These are phyloP conservation scores for Coemansia sp. DNA, from an alignment of 371 early-diverging fungal genomes.

Conservation along the genomic window DNA sequence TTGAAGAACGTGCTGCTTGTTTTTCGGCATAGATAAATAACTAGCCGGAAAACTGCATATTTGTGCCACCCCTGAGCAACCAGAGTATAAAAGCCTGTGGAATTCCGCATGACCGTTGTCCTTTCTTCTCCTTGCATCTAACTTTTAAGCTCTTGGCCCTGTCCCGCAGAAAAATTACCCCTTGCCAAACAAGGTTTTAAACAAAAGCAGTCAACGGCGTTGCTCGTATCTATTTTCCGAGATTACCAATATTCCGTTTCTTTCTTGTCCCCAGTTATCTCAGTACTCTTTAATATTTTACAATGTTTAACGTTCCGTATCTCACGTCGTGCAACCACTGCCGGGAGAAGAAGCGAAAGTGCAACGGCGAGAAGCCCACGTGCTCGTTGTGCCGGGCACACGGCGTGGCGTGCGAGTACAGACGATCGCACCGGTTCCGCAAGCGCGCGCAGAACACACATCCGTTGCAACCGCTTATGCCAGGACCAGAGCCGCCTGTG, in stretches of 20 bases:
- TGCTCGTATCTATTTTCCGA: too few relatives aligned
- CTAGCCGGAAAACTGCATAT: neutral
- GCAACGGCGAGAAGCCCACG: slow-evolving; percentile 32
- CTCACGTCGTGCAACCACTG: slow-evolving; percentile 48
- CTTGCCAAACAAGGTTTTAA: too few relatives aligned
- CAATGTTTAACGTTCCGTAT: slow-evolving; percentile 32
- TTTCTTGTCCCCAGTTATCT: neutral
- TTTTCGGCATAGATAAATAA: neutral
- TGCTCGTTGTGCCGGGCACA: slow-evolving; percentile 41
- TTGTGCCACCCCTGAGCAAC: neutral
- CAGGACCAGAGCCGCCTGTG: neutral
- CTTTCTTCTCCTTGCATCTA: neutral
- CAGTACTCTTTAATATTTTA: neutral
- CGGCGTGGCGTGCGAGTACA: slow-evolving; percentile 36
- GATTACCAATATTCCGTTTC: too few relatives aligned
- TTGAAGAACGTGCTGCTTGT: neutral
- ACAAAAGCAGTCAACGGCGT: too few relatives aligned
- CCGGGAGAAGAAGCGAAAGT: slow-evolving; percentile 49
- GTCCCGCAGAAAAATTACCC: too few relatives aligned
- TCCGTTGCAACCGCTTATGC: slow-evolving; percentile 17
- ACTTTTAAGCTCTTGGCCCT: neutral
- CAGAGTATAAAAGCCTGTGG: neutral
- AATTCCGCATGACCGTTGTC: slow-evolving; percentile 5
- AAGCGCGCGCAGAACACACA: slow-evolving; percentile 17
- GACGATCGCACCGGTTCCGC: slow-evolving; percentile 38